Evolutionary conservation across 2,329 filamentous ascomycete species (phyloP).

Genomic region (Claviceps paspali): DNA sequence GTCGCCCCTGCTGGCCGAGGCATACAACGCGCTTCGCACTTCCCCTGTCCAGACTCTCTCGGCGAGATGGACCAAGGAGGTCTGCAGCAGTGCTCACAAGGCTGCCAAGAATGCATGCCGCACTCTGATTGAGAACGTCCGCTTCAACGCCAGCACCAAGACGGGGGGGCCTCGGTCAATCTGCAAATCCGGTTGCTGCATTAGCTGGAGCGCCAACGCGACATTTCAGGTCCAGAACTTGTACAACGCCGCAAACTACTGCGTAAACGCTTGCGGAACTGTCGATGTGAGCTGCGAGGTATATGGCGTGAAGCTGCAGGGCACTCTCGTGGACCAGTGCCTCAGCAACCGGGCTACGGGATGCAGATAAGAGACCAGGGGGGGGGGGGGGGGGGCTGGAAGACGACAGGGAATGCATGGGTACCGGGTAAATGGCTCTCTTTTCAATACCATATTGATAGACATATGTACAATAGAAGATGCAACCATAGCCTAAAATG

Average conservation of each 20-base stretch:
- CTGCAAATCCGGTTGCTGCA: conserved; percentile 4
- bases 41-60: not conserved
- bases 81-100: conserved; percentile 1
- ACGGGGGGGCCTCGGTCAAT: conserved; percentile 3
- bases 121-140: not conserved
- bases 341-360: conserved; percentile 3
- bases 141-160: conserved; percentile 1
- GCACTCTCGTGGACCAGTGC: conserved; percentile 3
- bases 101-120: conserved; percentile 1
- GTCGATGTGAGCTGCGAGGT: conserved; percentile 2
- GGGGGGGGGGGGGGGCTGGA: not conserved
- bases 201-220: conserved; percentile 5
- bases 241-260: conserved; percentile 1
- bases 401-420: no score
- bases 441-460: no score
- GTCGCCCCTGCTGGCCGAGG: conserved; percentile 2
- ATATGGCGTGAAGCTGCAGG: conserved; percentile 1
- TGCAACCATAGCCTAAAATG: no score
- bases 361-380: not conserved
- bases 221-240: conserved; percentile 2
- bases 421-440: no score
- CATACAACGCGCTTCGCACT: conserved; percentile 2
- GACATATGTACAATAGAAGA: no score
- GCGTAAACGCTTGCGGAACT: not conserved
- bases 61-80: not conserved